phyloP scores from a whole-genome alignment of 352 stramenopile species.

The Phytophthora pluvialis region DNA sequence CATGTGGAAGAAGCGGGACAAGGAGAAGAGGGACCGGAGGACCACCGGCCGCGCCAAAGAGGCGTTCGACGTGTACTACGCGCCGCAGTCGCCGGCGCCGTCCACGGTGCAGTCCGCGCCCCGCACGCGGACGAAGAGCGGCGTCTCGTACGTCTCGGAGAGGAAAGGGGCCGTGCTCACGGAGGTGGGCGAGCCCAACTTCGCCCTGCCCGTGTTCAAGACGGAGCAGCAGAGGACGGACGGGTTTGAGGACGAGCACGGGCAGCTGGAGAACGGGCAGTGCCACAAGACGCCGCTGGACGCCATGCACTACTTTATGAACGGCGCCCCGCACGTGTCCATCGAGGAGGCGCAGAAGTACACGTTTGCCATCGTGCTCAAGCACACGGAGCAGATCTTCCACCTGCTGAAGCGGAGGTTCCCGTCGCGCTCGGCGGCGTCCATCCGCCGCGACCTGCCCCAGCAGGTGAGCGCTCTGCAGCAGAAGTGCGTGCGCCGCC shows the following conservation, averaged over 20 bases:
- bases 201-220: constrained; percentile 50
- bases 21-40: constrained; percentile 11
- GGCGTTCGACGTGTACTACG: constrained; percentile 41
- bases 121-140: constrained; percentile 26
- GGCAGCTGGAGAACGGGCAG: constrained; percentile 24
- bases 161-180: constrained; percentile 63
- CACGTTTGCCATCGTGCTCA: constrained; percentile 87
- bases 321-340: constrained; percentile 66
- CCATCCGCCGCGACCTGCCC: constrained; percentile 73
- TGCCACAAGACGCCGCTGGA: constrained; percentile 23
- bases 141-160: constrained; percentile 36
- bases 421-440: constrained; percentile 69
- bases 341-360: constrained; percentile 91
- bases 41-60: background rate
- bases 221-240: constrained; percentile 16
- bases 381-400: constrained; percentile 83
- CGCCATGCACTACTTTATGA: constrained; percentile 39
- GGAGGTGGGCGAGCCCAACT: constrained; percentile 55
- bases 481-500: constrained; percentile 80
- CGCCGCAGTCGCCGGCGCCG: constrained; percentile 35
- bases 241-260: constrained; percentile 17
- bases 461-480: constrained; percentile 76
- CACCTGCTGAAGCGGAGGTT: constrained; percentile 68
- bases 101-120: constrained; percentile 28
- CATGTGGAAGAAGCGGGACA: constrained; percentile 21